A percentile compares a stretch with the other conserved stretches of the same genome.
Conservation (phyloP, 352 stramenopile species). For the Pythium volutum region DNA sequence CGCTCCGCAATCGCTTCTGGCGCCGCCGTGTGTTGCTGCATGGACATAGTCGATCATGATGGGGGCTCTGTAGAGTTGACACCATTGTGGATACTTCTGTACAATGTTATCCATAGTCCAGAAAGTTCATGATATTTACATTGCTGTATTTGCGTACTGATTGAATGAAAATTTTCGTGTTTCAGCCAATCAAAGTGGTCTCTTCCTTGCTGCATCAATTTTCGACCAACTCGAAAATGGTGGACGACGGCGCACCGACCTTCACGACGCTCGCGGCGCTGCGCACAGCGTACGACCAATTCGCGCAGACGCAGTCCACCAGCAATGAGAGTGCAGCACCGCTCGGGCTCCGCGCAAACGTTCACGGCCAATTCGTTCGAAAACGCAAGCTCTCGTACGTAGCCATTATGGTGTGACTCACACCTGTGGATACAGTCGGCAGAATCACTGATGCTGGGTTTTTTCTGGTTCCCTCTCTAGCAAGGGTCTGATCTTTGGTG, state of each 20-base stretch:
- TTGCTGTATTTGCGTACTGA: too few relatives aligned
- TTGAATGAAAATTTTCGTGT: too few relatives aligned
- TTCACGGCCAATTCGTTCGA: slow-evolving; percentile 69
- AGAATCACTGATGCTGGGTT: neutral
- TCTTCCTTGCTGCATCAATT: too few relatives aligned
- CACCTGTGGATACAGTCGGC: neutral
- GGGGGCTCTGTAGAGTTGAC: too few relatives aligned
- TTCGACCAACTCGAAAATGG: neutral
- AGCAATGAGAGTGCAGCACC: neutral
- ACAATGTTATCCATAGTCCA: too few relatives aligned
- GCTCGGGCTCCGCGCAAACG: slow-evolving; percentile 27
- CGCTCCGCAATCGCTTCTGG: too few relatives aligned
- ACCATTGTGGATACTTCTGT: too few relatives aligned
- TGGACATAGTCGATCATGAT: too few relatives aligned
- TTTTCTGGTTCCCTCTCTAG: slow-evolving; percentile 27
- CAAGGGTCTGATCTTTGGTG: slow-evolving; percentile 79
- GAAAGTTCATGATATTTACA: too few relatives aligned
- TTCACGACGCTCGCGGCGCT: slow-evolving; percentile 28
- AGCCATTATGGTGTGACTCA: neutral
- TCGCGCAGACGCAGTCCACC: neutral
- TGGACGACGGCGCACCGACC: neutral
- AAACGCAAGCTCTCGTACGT: slow-evolving; percentile 80
- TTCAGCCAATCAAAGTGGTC: too few relatives aligned
- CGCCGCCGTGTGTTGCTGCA: too few relatives aligned
- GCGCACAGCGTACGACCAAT: slow-evolving; percentile 14